Conservation (phyloP, 208 protist genomes). For the Wallacemonas sp. region DNA sequence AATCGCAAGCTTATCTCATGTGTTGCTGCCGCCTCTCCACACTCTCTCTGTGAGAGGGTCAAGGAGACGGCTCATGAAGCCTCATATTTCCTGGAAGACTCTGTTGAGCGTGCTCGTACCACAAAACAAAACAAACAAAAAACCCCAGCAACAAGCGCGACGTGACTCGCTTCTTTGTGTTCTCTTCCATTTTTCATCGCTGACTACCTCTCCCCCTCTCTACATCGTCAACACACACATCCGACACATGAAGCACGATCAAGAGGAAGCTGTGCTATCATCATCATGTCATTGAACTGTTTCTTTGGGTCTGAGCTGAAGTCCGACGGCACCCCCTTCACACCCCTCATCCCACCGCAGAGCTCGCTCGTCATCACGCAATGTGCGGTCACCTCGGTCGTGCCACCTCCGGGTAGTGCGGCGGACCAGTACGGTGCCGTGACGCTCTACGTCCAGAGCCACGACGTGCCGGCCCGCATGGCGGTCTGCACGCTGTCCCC, state of each 20-base stretch:
- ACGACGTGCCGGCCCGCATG: conserved; percentile 52
- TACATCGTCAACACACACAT: no score
- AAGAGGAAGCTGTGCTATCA: no score
- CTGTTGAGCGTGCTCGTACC: no score
- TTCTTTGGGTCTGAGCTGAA: conserved; percentile 80
- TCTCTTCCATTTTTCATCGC: no score
- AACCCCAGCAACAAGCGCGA: background rate
- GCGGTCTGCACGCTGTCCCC: conserved; percentile 62
- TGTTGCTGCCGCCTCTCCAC: background rate
- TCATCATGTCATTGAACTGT: conserved; percentile 83
- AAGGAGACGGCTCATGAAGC: no score
- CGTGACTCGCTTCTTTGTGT: background rate
- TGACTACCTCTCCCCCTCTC: background rate
- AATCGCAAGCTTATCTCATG: background rate
- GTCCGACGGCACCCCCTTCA: conserved; percentile 57
- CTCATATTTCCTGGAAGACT: no score
- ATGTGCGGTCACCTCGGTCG: conserved; percentile 54
- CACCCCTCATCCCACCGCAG: conserved; percentile 52
- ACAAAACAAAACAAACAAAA: background rate
- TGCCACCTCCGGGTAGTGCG: conserved; percentile 19
- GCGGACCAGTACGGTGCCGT: conserved; percentile 34
- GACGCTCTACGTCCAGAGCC: conserved; percentile 72
- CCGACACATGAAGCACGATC: no score
- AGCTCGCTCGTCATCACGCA: conserved; percentile 75
- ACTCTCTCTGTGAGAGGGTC: no score